Evolutionary conservation across 2,329 filamentous ascomycete species (phyloP).

Genomic region (Exophiala aquamarina): DNA sequence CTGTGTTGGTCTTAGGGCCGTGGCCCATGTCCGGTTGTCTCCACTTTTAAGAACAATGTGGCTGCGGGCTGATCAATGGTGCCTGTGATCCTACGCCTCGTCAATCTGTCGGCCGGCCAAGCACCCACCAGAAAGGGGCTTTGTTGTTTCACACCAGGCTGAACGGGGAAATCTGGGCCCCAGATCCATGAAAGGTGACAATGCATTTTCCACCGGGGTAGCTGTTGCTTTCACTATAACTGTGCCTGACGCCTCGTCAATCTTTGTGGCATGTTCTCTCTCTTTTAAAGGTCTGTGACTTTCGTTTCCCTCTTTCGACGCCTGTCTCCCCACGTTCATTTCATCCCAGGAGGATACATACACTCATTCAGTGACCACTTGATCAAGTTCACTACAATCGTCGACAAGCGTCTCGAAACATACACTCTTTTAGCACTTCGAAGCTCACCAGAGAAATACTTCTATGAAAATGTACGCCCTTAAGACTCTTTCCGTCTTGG

Average conservation of each 20-base stretch:
- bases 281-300: conserved; percentile 2
- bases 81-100: conserved; percentile 3
- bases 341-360: conserved; percentile 3
- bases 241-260: not conserved
- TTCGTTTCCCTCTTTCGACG: conserved; percentile 3
- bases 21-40: not conserved
- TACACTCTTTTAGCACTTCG: not conserved
- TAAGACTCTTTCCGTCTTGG: conserved; percentile 28
- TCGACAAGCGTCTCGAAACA: not conserved
- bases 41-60: not conserved
- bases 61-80: not conserved
- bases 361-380: not conserved
- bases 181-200: conserved; percentile 2
- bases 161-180: not conserved
- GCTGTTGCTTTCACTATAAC: not conserved
- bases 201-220: conserved; percentile 4
- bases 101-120: conserved; percentile 5
- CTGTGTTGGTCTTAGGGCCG: no score
- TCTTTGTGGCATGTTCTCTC: not conserved
- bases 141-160: conserved; percentile 5
- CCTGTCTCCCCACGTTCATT: not conserved
- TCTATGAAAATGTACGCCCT: not conserved
- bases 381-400: no score
- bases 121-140: not conserved
- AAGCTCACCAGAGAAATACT: not conserved